Evolutionary conservation across 805 yeast species (phyloP), one percentile per base, ranked within the genome.

Genomic region (Cyberlindnera meyerae): DNA sequence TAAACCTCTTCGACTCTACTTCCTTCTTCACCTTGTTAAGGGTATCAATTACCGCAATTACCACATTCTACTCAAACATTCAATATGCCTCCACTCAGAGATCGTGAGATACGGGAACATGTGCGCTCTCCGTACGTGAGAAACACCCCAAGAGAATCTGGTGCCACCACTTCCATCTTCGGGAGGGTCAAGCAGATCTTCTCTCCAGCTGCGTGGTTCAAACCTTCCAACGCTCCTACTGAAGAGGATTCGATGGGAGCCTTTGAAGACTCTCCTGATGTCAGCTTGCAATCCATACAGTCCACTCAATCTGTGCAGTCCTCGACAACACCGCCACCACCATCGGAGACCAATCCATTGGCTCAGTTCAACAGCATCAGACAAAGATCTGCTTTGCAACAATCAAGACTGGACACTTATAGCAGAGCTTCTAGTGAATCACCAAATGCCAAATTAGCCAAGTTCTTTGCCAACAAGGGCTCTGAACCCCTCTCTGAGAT

Each of bases 381-480:
- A 29, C 31, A 31, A 16, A 30, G 36, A 16, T 6, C 25, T 29
- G 33, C 27, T 21, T 13, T 39, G 5, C 36, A 35, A 13, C 43
- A 35, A 9, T 6, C 35, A 18, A 18, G 37, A 7, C 15, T 13
- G 5, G 29, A 25, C 8, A 24, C 24, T 6, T 25, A 35, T 27
- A 12, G 31, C 8, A 27, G 40, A 18, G 29, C 34, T 12, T n/a
- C 11, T 8, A 24, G 31, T 20, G 41, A 33, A 36, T 62, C 69
- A 12, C 78, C 81, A 5, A 82, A 80, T 60, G 76, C 73, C 21
- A 70, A 73, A 22, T 60, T 85, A 32, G 80, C 87, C 11, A 74
- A 70, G 20, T 85, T 86, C 54, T 85, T 85, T 57, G 67, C 68
- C n/a, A 65, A 62, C 29, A 85, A 83, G 55, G 95, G 95, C n/a